Conservation (phyloP, 2,329 filamentous ascomycete species). For the Metarhizium rileyi region DNA sequence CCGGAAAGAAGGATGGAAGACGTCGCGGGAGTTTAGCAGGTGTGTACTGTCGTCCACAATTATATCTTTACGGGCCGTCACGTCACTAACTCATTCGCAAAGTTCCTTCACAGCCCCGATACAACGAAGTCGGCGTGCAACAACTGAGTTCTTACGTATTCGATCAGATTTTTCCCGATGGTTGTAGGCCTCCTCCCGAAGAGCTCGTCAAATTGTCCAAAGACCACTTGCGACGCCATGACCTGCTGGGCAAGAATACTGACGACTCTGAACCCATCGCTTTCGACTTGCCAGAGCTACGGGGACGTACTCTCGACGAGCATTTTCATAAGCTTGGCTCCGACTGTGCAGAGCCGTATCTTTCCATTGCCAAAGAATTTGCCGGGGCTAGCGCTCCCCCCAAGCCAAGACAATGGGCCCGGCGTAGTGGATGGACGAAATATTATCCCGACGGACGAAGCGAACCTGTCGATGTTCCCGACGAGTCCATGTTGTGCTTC, state of each 20-base stretch:
- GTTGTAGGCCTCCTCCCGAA: conserved; percentile 45
- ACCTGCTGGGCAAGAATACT: conserved; percentile 82
- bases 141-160: conserved; percentile 81
- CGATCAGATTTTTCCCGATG: conserved; percentile 66
- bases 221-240: conserved; percentile 76
- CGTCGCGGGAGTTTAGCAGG: conserved; percentile 27
- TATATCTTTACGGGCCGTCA: neutral
- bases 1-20: conserved; percentile 14
- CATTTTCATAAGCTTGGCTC: conserved; percentile 85
- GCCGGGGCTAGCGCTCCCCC: conserved; percentile 49
- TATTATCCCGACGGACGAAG: conserved; percentile 66
- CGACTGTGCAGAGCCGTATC: conserved; percentile 78
- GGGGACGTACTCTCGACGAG: conserved; percentile 77
- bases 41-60: conserved; percentile 18
- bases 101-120: conserved; percentile 53
- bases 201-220: conserved; percentile 71
- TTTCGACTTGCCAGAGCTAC: conserved; percentile 74
- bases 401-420: conserved; percentile 62
- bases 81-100: neutral
- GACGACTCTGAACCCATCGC: conserved; percentile 66
- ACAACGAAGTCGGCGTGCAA: conserved; percentile 91
- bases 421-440: conserved; percentile 84
- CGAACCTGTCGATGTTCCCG: conserved; percentile 64
- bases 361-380: conserved; percentile 67
- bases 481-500: conserved; percentile 78